Percentiles rank a stretch among this genome's conserved stretches.
Conservation (phyloP, 257 asterid genomes). For the Gentiana dahurica region DNA sequence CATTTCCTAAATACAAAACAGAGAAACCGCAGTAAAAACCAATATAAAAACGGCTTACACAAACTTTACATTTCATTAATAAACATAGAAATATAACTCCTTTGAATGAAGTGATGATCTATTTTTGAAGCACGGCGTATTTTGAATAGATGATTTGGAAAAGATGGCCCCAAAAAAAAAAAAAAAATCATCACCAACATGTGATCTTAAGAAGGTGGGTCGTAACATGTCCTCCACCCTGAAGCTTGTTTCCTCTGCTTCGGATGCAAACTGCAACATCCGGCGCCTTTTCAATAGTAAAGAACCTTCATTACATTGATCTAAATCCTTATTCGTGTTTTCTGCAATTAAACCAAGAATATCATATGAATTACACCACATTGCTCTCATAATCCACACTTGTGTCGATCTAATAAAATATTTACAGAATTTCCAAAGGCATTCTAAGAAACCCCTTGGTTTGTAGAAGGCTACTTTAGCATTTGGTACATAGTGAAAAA, state of each 20-base stretch:
- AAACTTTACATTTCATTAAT: neutral
- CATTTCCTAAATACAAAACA: constrained; percentile 21
- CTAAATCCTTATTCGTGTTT: constrained; percentile 35
- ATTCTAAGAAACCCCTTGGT: no score
- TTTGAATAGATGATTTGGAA: no score
- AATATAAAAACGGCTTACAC: neutral
- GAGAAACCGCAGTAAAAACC: neutral
- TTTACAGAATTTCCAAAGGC: no score
- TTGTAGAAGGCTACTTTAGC: no score
- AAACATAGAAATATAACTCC: no score
- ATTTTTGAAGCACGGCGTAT: no score
- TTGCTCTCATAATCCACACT: neutral
- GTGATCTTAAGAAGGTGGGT: constrained; percentile 43
- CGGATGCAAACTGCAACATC: constrained; percentile 68
- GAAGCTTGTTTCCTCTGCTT: constrained; percentile 36
- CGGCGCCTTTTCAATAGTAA: constrained; percentile 76
- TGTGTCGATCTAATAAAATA: neutral
- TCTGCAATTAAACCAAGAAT: constrained; percentile 29
- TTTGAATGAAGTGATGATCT: no score
- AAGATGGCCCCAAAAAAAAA: neutral
- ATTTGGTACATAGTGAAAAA: no score
- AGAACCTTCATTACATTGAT: constrained; percentile 33
- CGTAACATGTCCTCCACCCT: constrained; percentile 31
- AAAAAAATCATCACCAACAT: constrained; percentile 29
- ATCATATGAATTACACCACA: neutral